Evolutionary conservation across 169 alveolate species (phyloP).

Genomic region (Condylostoma magnum): DNA sequence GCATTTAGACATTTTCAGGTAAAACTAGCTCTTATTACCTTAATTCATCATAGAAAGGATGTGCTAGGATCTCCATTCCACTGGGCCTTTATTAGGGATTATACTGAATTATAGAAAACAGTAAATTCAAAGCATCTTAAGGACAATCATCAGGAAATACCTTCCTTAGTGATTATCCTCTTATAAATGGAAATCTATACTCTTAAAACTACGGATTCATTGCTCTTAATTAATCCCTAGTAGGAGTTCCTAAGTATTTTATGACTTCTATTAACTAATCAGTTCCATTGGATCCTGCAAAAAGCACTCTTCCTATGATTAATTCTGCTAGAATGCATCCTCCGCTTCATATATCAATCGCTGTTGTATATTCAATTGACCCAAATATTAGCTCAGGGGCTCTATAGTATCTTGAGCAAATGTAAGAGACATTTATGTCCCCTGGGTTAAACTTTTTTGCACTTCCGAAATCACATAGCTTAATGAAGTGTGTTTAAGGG

Average conservation of each 20-base stretch:
- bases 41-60: constrained; percentile 94
- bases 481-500: constrained; percentile 88
- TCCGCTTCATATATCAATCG: constrained; percentile 96
- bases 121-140: constrained; percentile 77
- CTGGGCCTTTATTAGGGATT: constrained; percentile 84
- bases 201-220: constrained; percentile 95
- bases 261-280: constrained; percentile 94
- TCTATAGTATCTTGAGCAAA: constrained; percentile 97
- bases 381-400: constrained; percentile 99
- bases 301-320: constrained; percentile 92
- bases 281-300: constrained; percentile 95
- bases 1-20: not conserved
- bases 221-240: constrained; percentile 88
- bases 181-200: constrained; percentile 89
- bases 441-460: constrained; percentile 93
- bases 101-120: constrained; percentile 72
- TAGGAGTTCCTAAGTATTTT: constrained; percentile 94
- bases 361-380: constrained; percentile 95
- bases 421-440: constrained; percentile 93
- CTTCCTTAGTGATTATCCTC: constrained; percentile 77
- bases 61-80: constrained; percentile 88
- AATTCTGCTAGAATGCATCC: constrained; percentile 96
- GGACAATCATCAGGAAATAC: constrained; percentile 77
- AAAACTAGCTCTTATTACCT: constrained; percentile 63
- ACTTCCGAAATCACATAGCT: constrained; percentile 97